phyloP scores from a whole-genome alignment of 2,329 filamentous ascomycete genomes.

The Trichothecium roseum region DNA sequence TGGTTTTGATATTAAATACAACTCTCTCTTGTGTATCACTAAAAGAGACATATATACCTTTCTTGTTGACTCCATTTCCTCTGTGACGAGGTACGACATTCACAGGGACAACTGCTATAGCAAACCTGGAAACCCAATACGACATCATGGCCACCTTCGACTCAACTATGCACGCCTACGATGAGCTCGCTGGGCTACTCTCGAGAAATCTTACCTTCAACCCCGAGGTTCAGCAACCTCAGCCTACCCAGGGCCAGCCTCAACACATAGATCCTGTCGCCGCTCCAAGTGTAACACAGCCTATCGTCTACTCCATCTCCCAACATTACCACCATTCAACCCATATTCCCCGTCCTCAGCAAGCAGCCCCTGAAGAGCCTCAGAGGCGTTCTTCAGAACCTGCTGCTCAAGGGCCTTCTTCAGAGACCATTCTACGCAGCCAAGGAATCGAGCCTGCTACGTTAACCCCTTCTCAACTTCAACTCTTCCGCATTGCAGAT shows the following conservation, averaged over 20 bases:
- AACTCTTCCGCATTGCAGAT: slow-evolving; percentile 69
- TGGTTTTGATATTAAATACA: no score
- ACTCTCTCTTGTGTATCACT: background rate
- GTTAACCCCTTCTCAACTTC: slow-evolving; percentile 64
- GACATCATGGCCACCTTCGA: slow-evolving; percentile 16
- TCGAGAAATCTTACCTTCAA: slow-evolving; percentile 62
- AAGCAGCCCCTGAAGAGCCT: slow-evolving; percentile 20
- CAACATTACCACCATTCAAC: slow-evolving; percentile 79
- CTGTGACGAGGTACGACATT: background rate
- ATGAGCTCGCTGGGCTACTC: slow-evolving; percentile 76
- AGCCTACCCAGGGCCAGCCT: slow-evolving; percentile 17
- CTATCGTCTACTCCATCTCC: slow-evolving; percentile 62
- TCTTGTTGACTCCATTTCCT: background rate
- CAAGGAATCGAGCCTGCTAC: slow-evolving; percentile 60
- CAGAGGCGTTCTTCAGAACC: slow-evolving; percentile 41
- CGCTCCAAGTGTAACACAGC: slow-evolving; percentile 18
- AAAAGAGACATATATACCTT: background rate
- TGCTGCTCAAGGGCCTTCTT: slow-evolving; percentile 34
- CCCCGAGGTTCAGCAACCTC: slow-evolving; percentile 22
- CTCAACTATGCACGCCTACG: slow-evolving; percentile 52
- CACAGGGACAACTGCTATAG: background rate
- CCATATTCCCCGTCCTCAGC: slow-evolving; percentile 37
- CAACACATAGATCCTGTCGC: slow-evolving; percentile 4
- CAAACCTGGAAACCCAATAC: background rate
- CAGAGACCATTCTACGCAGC: slow-evolving; percentile 49